Conservation (phyloP, 768 basidiomycete genomes). For the Leccinum longicurvipes region DNA sequence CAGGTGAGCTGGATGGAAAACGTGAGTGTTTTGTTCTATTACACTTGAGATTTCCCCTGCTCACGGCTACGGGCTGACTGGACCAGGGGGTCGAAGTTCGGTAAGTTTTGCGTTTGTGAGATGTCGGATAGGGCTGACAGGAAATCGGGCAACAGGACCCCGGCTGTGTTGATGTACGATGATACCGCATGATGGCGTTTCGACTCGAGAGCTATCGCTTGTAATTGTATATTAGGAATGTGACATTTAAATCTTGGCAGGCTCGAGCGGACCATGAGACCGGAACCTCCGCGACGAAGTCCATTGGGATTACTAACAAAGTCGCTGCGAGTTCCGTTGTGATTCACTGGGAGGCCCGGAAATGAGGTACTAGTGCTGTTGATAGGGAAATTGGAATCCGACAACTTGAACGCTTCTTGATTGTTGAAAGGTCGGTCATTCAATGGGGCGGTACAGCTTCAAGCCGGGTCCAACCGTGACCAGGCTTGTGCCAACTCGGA, state of each 20-base stretch:
- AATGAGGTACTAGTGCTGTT: too few relatives aligned
- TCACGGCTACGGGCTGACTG: background rate
- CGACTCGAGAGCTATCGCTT: background rate
- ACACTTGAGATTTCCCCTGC: background rate
- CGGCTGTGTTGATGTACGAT: conserved; percentile 31
- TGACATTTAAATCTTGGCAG: background rate
- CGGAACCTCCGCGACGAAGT: too few relatives aligned
- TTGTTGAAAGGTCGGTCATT: too few relatives aligned
- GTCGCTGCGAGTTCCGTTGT: too few relatives aligned
- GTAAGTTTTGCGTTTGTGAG: conserved; percentile 14
- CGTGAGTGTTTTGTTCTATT: conserved; percentile 31
- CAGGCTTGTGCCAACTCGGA: too few relatives aligned
- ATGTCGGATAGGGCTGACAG: background rate
- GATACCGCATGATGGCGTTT: conserved; percentile 5
- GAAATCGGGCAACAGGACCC: conserved; percentile 16
- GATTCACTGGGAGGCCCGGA: too few relatives aligned
- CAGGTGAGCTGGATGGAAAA: conserved; percentile 50
- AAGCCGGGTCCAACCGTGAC: too few relatives aligned
- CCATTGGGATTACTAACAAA: too few relatives aligned
- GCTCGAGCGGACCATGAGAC: too few relatives aligned
- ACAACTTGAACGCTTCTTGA: too few relatives aligned
- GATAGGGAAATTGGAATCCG: too few relatives aligned
- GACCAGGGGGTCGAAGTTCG: conserved; percentile 37
- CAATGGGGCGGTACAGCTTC: too few relatives aligned
- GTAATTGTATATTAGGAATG: background rate